Percentiles rank a stretch among this genome's conserved stretches.
Evolutionary conservation across 768 basidiomycete genomes (phyloP).

Genomic region (Tylopilus rubrobrunneus): DNA sequence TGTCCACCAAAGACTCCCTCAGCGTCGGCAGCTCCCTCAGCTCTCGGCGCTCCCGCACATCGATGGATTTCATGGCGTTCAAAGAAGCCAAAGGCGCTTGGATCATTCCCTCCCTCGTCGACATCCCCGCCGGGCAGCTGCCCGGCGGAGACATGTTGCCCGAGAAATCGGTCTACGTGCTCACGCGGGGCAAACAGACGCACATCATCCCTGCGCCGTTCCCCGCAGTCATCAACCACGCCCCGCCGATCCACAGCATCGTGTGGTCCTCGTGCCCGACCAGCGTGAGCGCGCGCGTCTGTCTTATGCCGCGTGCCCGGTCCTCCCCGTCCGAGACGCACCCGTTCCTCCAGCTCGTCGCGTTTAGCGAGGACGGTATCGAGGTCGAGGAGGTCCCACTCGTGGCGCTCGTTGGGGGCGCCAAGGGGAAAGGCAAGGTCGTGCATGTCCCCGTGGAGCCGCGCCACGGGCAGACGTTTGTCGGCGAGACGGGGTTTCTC

Average conservation of each 20-base stretch:
- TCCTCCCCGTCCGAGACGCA: not conserved
- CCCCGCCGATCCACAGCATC: conserved; percentile 51
- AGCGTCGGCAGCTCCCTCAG: conserved; percentile 20
- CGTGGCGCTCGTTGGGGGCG: conserved; percentile 35
- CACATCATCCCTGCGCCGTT: conserved; percentile 68
- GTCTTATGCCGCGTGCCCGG: conserved; percentile 22
- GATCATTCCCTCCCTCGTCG: conserved; percentile 25
- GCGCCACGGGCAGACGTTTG: conserved; percentile 53
- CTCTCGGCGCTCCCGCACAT: conserved; percentile 37
- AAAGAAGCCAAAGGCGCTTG: conserved; percentile 30
- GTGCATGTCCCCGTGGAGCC: conserved; percentile 40
- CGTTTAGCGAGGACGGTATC: conserved; percentile 65
- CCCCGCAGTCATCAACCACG: conserved; percentile 44
- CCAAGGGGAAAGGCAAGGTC: not conserved
- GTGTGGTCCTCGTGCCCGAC: conserved; percentile 59
- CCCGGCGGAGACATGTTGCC: conserved; percentile 18
- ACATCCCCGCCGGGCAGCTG: conserved; percentile 21
- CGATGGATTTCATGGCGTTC: conserved; percentile 42
- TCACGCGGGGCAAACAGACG: conserved; percentile 67
- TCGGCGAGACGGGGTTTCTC: conserved; percentile 56
- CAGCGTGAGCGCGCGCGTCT: conserved; percentile 51
- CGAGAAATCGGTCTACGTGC: conserved; percentile 48
- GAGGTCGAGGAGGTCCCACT: conserved; percentile 70
- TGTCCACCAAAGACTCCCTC: conserved; percentile 21
- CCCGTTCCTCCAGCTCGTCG: conserved; percentile 64